Evolutionary conservation across 306 rosid genomes (phyloP), one percentile per base, ranked within the genome.

Genomic region (Fragaria nilgerrensis): DNA sequence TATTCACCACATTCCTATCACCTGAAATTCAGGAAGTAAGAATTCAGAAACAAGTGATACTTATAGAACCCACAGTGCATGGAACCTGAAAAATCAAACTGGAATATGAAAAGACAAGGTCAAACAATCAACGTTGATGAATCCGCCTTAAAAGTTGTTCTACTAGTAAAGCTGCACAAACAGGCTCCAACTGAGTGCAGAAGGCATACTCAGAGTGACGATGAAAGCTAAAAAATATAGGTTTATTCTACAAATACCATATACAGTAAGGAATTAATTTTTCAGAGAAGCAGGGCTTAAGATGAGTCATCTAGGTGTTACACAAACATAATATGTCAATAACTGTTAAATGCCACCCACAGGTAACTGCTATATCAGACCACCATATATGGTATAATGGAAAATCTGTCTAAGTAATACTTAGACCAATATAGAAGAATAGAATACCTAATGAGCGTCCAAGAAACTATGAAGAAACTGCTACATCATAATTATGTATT

Each of bases 11-110:
- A 81, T 84, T 80, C 78, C 78, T 82, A 68, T 89, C 87, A 80
- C 82, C 98, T 93, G 91, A 73, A 81, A 79, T 72, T 77, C 65
- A 78, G 27, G 71, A 80, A 59, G 19, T 10, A 20, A 29, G 84
- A 68, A 56, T 76, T 75, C 45, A 82, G 58, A 82, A 68, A 55
- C 25, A 50, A 75, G 63, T 47, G 53, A 70, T 36, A 23, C 3
- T 55, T 55, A 41, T 27, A 14, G 32, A 53, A 50, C 25, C 25
- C 50, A 37, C 9, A 23, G 41, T 9, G 58, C 4, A 71, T 44
- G 68, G 17, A 78, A 70, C 25, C 34, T 7, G 23, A 62, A 13
- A 48, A 2, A 34, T 15, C 37, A 59, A 5, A 43, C 5, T 12
- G 2, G 23, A 69, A 12, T 20, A 23, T 39, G 39, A 37, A 50